A percentile compares a stretch with the other conserved stretches of the same genome.
These are phyloP conservation scores for Trypanosoma brucei DNA, from an alignment of 208 protist genomes.

Conservation along the genomic window DNA sequence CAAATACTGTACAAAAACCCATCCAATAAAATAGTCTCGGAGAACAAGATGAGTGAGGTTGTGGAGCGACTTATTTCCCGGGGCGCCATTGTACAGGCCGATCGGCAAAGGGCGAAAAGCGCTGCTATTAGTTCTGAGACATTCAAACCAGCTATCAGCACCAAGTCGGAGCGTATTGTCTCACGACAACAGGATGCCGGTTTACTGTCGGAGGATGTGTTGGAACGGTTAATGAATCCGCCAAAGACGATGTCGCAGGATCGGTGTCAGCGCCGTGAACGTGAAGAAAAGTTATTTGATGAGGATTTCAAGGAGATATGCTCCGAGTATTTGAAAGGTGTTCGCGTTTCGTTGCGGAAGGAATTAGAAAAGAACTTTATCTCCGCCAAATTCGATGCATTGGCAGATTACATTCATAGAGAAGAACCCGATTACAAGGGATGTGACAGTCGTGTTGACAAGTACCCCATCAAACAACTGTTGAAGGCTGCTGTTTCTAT, in stretches of 20 bases:
- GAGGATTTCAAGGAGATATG: conserved; percentile 13
- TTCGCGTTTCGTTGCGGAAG: conserved; percentile 27
- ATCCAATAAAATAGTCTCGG: conserved; percentile 7
- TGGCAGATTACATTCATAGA: conserved; percentile 20
- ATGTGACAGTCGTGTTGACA: background rate
- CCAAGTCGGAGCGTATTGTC: conserved; percentile 55
- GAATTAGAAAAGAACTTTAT: conserved; percentile 44
- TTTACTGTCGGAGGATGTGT: conserved; percentile 25
- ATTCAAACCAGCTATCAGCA: conserved; percentile 42
- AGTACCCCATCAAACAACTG: conserved; percentile 41
- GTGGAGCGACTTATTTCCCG: conserved; percentile 63
- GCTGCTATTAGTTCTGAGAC: background rate
- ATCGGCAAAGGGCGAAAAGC: background rate
- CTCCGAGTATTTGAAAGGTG: conserved; percentile 19
- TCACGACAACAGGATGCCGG: conserved; percentile 30
- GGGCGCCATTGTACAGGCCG: conserved; percentile 21
- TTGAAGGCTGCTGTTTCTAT: conserved; percentile 47
- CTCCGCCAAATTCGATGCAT: conserved; percentile 48
- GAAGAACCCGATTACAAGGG: conserved; percentile 24
- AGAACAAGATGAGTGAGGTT: conserved; percentile 37
- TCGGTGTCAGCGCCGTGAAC: conserved; percentile 15
- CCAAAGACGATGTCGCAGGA: conserved; percentile 13
- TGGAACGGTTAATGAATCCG: conserved; percentile 10
- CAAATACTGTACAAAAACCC: conserved; percentile 23
- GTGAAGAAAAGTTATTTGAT: conserved; percentile 28